These are phyloP conservation scores for Phytopythium litorale DNA, from an alignment of 352 stramenopile species.

Conservation along the genomic window DNA sequence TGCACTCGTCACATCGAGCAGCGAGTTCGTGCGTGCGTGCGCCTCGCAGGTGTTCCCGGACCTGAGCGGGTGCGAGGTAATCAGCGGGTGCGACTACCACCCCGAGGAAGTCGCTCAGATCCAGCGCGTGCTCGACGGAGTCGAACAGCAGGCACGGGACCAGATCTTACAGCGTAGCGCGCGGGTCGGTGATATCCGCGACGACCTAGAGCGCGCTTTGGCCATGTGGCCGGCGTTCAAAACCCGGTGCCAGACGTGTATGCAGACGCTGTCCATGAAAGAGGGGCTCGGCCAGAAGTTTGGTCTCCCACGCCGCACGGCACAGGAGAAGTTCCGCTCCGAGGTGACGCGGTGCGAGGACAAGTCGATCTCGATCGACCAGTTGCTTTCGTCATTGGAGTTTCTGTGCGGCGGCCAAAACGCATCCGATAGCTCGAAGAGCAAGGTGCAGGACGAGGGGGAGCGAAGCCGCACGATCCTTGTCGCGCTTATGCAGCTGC, in stretches of 20 bases:
- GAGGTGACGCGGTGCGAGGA: slow-evolving; percentile 80
- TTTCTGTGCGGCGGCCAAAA: slow-evolving; percentile 21
- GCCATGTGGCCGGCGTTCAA: slow-evolving; percentile 54
- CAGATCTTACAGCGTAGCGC: slow-evolving; percentile 31
- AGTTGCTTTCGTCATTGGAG: slow-evolving; percentile 52
- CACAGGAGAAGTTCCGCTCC: slow-evolving; percentile 81
- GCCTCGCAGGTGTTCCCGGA: slow-evolving; percentile 57
- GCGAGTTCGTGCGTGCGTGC: slow-evolving; percentile 56
- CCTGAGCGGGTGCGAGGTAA: slow-evolving; percentile 51
- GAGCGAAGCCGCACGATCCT: slow-evolving; percentile 15
- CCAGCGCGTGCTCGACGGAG: slow-evolving; percentile 26
- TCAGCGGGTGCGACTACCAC: slow-evolving; percentile 84
- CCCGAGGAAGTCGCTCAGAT: slow-evolving; percentile 58
- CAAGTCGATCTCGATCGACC: slow-evolving; percentile 56
- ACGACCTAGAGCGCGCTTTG: slow-evolving; percentile 26
- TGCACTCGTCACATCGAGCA: slow-evolving; percentile 27
- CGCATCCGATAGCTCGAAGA: not conserved
- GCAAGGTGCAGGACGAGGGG: slow-evolving; percentile 2
- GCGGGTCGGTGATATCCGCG: slow-evolving; percentile 29
- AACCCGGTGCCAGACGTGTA: slow-evolving; percentile 54
- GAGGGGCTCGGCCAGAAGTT: slow-evolving; percentile 90
- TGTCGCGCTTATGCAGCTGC: slow-evolving; percentile 43
- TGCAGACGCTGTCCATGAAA: slow-evolving; percentile 82
- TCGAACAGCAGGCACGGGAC: slow-evolving; percentile 36
- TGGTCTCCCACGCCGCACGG: slow-evolving; percentile 71